A percentile compares a stretch with the other conserved stretches of the same genome.
Conservation (phyloP, 1,284 basidiomycete species). For the Porodaedalea pini region DNA sequence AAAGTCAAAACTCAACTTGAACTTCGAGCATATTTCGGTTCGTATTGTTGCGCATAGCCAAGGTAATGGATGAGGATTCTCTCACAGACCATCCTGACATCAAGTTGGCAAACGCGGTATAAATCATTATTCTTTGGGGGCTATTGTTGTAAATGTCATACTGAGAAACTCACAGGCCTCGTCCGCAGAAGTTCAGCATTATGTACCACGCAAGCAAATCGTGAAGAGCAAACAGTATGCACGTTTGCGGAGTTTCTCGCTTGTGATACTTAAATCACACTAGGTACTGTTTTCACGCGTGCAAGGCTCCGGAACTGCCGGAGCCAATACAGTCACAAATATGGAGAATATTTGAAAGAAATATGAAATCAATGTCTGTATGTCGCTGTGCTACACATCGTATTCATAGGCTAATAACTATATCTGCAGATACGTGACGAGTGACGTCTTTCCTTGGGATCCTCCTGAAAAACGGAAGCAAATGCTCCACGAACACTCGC, state of each 20-base stretch:
- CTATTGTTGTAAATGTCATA: not conserved
- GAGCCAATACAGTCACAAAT: slow-evolving; percentile 39
- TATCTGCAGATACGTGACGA: slow-evolving; percentile 42
- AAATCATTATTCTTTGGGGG: not conserved
- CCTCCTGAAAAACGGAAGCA: slow-evolving; percentile 52
- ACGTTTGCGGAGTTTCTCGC: not conserved
- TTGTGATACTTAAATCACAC: not conserved
- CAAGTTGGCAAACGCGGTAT: slow-evolving; percentile 14
- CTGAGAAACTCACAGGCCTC: not conserved
- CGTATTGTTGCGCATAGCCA: not conserved
- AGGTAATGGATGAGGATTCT: slow-evolving; percentile 7
- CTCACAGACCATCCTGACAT: slow-evolving; percentile 13
- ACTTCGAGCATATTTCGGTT: no score
- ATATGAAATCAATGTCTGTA: slow-evolving; percentile 54
- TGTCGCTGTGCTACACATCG: slow-evolving; percentile 15
- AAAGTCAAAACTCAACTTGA: not conserved
- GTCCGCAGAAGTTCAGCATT: slow-evolving; percentile 3
- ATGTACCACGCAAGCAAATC: slow-evolving; percentile 1
- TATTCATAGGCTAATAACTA: not conserved
- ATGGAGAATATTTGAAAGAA: slow-evolving; percentile 53
- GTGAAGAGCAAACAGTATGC: slow-evolving; percentile 12
- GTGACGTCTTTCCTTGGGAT: slow-evolving; percentile 64
- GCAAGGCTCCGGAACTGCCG: slow-evolving; percentile 37
- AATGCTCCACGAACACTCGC: slow-evolving; percentile 54
- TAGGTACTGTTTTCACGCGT: slow-evolving; percentile 37